A percentile compares a stretch with the other conserved stretches of the same genome.
Conservation (phyloP, 2,329 filamentous ascomycete genomes). For the Xylariaceae sp. region DNA sequence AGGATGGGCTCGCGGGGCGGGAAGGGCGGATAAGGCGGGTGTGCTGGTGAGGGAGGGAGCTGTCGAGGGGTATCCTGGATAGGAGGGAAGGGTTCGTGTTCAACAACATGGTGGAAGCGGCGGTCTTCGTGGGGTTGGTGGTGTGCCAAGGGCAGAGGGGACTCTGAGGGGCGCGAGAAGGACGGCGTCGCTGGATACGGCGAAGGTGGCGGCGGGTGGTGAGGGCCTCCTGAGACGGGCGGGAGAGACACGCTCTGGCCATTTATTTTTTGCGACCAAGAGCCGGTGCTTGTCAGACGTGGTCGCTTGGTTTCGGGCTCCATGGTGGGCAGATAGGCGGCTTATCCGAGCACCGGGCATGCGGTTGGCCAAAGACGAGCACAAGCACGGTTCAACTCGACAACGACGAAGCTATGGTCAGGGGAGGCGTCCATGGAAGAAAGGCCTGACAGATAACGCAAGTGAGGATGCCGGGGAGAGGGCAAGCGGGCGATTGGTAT, state of each 20-base stretch:
- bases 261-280: constrained; percentile 40
- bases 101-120: constrained; percentile 52
- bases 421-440: constrained; percentile 35
- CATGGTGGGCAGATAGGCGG: constrained; percentile 43
- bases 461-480: constrained; percentile 21
- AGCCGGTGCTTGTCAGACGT: constrained; percentile 46
- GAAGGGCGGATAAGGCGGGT: constrained; percentile 42
- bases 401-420: constrained; percentile 29
- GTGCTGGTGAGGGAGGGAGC: constrained; percentile 42
- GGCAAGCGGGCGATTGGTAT: constrained; percentile 11
- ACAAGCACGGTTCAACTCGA: constrained; percentile 30
- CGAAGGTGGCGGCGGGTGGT: constrained; percentile 35
- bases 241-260: constrained; percentile 40
- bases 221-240: constrained; percentile 31
- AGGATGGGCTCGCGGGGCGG: constrained; percentile 47
- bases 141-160: constrained; percentile 38
- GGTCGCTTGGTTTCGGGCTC: constrained; percentile 57
- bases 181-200: constrained; percentile 34
- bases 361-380: constrained; percentile 29
- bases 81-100: constrained; percentile 49
- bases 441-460: constrained; percentile 28
- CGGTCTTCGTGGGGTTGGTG: constrained; percentile 46
- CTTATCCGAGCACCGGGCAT: constrained; percentile 37
- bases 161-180: constrained; percentile 37
- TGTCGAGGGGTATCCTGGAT: constrained; percentile 51